These are phyloP conservation scores for Perilla frutescens DNA, from an alignment of 257 asterid species.

Conservation along the genomic window DNA sequence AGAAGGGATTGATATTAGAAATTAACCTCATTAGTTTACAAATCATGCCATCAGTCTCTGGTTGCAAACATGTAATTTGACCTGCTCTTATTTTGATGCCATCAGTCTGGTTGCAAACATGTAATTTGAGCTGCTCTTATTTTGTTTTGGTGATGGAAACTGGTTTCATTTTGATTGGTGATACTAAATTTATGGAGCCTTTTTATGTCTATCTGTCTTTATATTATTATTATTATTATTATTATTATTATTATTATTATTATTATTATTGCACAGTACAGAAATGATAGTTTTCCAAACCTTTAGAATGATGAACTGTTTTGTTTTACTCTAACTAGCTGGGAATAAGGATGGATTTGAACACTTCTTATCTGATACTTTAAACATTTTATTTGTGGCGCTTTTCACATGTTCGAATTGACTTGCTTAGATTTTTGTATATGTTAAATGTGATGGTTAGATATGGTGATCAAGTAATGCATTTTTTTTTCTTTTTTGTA, in stretches of 20 bases:
- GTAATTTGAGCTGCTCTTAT: slow-evolving; percentile 21
- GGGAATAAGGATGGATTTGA: background rate
- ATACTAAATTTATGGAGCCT: background rate
- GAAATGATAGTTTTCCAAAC: background rate
- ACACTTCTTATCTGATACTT: slow-evolving; percentile 3
- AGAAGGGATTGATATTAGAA: slow-evolving; percentile 5
- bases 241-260: background rate
- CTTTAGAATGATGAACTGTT: too few relatives aligned
- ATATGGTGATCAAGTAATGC: too few relatives aligned
- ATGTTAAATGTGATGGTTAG: too few relatives aligned
- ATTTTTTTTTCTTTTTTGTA: too few relatives aligned
- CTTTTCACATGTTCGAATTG: background rate
- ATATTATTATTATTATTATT: background rate
- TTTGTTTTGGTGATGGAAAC: slow-evolving; percentile 22
- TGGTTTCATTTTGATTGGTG: slow-evolving; percentile 16
- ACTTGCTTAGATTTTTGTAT: too few relatives aligned
- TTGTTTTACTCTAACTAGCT: background rate
- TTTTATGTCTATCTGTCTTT: slow-evolving; percentile 1
- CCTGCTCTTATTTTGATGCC: background rate
- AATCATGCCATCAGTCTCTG: too few relatives aligned
- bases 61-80: slow-evolving; percentile 16
- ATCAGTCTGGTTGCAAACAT: background rate
- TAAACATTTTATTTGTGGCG: background rate
- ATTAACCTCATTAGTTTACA: too few relatives aligned
- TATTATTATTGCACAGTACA: background rate